Evolutionary conservation across 2,329 filamentous ascomycete genomes (phyloP).

Genomic region (Cytospora mali): DNA sequence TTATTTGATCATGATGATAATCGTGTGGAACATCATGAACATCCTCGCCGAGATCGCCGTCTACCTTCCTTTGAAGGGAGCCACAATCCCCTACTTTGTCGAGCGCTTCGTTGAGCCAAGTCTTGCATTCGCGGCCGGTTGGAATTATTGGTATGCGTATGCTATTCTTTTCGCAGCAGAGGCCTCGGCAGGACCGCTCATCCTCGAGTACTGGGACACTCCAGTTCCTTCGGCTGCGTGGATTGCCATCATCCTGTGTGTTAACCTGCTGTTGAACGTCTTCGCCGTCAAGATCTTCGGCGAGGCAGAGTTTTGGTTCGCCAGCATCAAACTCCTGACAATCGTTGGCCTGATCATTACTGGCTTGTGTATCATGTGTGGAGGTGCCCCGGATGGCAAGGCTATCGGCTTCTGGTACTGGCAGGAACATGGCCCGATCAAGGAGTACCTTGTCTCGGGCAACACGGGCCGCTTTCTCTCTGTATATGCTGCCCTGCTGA

Average conservation of each 20-base stretch:
- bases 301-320: slow-evolving; percentile 33
- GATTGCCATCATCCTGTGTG: slow-evolving; percentile 27
- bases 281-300: slow-evolving; percentile 28
- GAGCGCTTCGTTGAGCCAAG: slow-evolving; percentile 67
- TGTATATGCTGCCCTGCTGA: slow-evolving; percentile 59
- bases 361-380: slow-evolving; percentile 27
- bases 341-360: slow-evolving; percentile 27
- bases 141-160: slow-evolving; percentile 54
- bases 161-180: slow-evolving; percentile 50
- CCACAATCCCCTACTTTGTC: slow-evolving; percentile 76
- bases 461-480: slow-evolving; percentile 58
- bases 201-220: slow-evolving; percentile 42
- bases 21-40: slow-evolving; percentile 77
- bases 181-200: slow-evolving; percentile 47
- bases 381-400: slow-evolving; percentile 16
- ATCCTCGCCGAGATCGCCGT: slow-evolving; percentile 74
- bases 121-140: slow-evolving; percentile 58
- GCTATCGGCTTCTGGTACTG: slow-evolving; percentile 42
- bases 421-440: slow-evolving; percentile 47
- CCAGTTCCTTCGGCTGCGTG: slow-evolving; percentile 23
- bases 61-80: slow-evolving; percentile 74
- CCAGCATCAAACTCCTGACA: slow-evolving; percentile 32
- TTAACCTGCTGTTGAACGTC: slow-evolving; percentile 25
- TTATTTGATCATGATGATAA: slow-evolving; percentile 66
- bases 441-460: slow-evolving; percentile 49